These are phyloP conservation scores for Vaccinium vitisidaea DNA, from an alignment of 148 eudicot species.

Conservation along the genomic window DNA sequence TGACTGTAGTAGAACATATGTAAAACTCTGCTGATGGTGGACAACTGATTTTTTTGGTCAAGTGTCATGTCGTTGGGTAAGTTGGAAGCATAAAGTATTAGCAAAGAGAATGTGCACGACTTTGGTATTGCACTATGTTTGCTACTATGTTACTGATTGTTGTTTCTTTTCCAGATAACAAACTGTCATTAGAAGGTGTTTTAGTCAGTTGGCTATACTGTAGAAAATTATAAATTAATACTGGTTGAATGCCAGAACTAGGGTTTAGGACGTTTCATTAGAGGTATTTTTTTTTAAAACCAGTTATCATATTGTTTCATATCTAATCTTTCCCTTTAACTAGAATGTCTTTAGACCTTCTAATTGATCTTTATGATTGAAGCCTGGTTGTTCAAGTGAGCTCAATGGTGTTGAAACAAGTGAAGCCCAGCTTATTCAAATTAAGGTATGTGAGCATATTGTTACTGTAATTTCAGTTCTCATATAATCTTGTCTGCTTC, in stretches of 20 bases:
- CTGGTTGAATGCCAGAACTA: neutral
- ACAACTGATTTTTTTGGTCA: neutral
- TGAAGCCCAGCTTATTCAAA: conserved; percentile 74
- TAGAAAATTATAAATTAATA: neutral
- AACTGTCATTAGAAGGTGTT: neutral
- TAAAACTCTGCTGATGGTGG: neutral
- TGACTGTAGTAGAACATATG: neutral
- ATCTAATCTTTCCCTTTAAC: conserved; percentile 1
- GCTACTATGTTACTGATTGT: neutral
- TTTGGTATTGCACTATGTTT: neutral
- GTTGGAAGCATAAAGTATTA: neutral
- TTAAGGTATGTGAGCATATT: conserved; percentile 51
- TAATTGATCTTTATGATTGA: conserved; percentile 25
- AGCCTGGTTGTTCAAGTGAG: conserved; percentile 98
- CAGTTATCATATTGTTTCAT: neutral
- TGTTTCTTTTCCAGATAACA: neutral
- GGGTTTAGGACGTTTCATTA: neutral
- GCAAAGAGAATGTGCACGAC: neutral
- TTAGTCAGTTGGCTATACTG: neutral
- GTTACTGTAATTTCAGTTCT: neutral
- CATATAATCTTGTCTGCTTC: neutral
- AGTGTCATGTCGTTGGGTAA: neutral
- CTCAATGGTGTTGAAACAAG: conserved; percentile 59
- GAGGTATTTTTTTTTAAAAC: neutral
- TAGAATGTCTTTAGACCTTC: neutral